Conservation (phyloP, 2,329 filamentous ascomycete species). For the Colletotrichum magnum region DNA sequence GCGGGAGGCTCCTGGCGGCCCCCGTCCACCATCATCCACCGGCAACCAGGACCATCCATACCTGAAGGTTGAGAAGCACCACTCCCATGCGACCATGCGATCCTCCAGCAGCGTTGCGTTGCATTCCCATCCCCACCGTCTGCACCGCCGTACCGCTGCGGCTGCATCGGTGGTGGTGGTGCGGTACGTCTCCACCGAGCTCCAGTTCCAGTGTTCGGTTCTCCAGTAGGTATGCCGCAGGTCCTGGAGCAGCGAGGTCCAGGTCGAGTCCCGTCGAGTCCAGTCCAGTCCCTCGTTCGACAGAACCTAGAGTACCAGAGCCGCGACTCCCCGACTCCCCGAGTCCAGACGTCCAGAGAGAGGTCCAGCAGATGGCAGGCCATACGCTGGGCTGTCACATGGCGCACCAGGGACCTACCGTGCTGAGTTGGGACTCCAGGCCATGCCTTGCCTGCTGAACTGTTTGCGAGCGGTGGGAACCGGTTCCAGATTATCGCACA, state of each 20-base stretch:
- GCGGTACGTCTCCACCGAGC: background rate
- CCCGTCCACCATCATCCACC: constrained; percentile 23
- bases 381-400: constrained; percentile 34
- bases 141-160: constrained; percentile 26
- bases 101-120: constrained; percentile 32
- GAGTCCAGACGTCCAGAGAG: background rate
- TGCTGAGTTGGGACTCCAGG: constrained; percentile 14
- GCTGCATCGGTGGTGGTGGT: background rate
- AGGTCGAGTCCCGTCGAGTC: constrained; percentile 26
- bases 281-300: background rate
- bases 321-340: background rate
- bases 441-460: constrained; percentile 11
- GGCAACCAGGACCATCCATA: background rate
- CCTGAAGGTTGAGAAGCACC: background rate
- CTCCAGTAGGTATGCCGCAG: no score
- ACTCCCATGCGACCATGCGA: constrained; percentile 9
- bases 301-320: constrained; percentile 12
- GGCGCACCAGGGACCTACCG: constrained; percentile 29
- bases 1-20: constrained; percentile 38
- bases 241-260: background rate
- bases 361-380: background rate
- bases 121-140: constrained; percentile 25
- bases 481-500: constrained; percentile 28
- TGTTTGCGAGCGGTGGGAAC: constrained; percentile 23
- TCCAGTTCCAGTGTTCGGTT: background rate